Base-by-base conservation (phyloP, 768 basidiomycete genomes). In the Gloeostereum incarnatum region DNA sequence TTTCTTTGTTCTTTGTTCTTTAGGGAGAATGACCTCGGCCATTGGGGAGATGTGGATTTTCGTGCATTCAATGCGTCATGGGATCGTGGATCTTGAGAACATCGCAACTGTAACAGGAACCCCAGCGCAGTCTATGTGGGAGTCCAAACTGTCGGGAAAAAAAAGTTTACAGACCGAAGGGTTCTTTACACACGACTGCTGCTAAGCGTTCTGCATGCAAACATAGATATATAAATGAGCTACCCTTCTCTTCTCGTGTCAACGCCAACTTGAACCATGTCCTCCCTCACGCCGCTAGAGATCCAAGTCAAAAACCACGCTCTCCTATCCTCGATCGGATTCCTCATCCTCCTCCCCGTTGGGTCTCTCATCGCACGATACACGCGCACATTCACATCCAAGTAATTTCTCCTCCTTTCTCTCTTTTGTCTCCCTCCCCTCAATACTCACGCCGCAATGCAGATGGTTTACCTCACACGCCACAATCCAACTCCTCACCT, bases 341-440 rank as follows among this genome's bases (percentile, higher is more conserved):
- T 76, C 50, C 55, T 80, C 34, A 55, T 78, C 35, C 46, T 81
- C 13, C 63, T 82, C 6, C 79, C 78, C 3, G 41, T 72, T 21
- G 78, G 79, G n/a, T 66, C 62, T 8, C 56, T 81, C 44, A 55
- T 75, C 30, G 69, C 72, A 19, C 65, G 78, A 42, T 77, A 69
- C 45, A 50, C 63, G 10, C 63, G 78, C 35, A 78, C 74, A 6
- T 69, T 66, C 45, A 70, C 61, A 18, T 56, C 53, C 26, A 57
- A 49, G 65, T 75, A 52, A 51, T 65, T 54, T 25, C 18, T 29
- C 10, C 40, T 18, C 25, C 13, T 20, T 16, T 40, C 14, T 4
- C 14, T 22, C 29, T 24, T 10, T 16, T 14, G 13, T 4, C 22
- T 31, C 27, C 24, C 22, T n/a, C 26, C 20, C 36, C 25, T 9